Evolutionary conservation across 1,284 basidiomycete species (phyloP).

Genomic region (Cryptococcus neoformans): DNA sequence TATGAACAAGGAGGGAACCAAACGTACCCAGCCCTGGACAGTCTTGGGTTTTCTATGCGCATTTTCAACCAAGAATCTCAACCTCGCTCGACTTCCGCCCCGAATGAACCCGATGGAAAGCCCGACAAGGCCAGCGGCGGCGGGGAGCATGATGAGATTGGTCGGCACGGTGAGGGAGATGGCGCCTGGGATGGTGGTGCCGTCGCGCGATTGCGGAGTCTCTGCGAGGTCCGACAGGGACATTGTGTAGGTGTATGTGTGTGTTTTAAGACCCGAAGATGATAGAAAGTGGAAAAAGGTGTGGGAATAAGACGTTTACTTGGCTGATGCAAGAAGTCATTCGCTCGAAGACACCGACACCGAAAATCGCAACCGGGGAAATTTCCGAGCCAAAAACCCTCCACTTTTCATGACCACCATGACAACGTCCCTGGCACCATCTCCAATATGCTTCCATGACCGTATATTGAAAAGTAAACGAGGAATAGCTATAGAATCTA

Average conservation of each 20-base stretch:
- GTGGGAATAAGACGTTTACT: too few species aligned
- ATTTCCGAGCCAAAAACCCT: too few species aligned
- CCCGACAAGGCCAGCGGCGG: constrained; percentile 36
- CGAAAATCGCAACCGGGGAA: too few species aligned
- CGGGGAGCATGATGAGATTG: constrained; percentile 37
- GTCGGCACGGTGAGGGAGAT: constrained; percentile 32
- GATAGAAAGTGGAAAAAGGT: not conserved
- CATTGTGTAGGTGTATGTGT: constrained; percentile 1
- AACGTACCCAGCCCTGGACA: constrained; percentile 47
- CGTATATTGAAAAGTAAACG: too few species aligned
- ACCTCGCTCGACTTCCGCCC: constrained; percentile 38
- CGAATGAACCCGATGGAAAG: constrained; percentile 42
- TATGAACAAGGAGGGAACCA: too few species aligned
- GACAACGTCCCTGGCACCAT: too few species aligned
- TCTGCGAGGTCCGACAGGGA: constrained; percentile 16
- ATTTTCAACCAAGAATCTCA: constrained; percentile 49
- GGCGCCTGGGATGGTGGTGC: not conserved
- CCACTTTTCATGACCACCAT: too few species aligned
- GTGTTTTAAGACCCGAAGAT: not conserved
- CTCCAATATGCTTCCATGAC: too few species aligned
- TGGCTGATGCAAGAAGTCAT: too few species aligned
- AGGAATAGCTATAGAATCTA: too few species aligned
- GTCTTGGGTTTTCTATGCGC: constrained; percentile 47
- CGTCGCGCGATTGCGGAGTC: not conserved
- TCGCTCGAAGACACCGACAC: too few species aligned